Percentiles rank a stretch among this genome's conserved stretches.
Evolutionary conservation across 176 grass and related monocot genomes (phyloP).

Genomic region (Carex myosuroides): DNA sequence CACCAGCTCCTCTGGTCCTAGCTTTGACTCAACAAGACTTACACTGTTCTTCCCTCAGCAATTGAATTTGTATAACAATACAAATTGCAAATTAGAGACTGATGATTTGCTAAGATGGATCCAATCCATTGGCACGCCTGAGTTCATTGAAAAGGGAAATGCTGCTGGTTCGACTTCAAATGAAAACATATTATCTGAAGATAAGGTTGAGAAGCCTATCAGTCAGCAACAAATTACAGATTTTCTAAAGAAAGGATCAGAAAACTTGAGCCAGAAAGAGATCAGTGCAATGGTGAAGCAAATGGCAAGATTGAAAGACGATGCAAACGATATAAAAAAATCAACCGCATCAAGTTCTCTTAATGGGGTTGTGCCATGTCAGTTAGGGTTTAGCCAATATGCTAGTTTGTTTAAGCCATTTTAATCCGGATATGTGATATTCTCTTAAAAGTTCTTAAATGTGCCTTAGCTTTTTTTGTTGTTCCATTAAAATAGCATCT

Average conservation of each 20-base stretch:
- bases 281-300: not conserved
- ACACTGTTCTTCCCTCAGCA: not conserved
- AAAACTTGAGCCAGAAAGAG: not conserved
- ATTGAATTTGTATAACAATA: not conserved
- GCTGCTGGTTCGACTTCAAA: not conserved
- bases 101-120: slow-evolving; percentile 29
- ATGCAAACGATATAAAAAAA: not conserved
- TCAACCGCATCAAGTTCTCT: not conserved
- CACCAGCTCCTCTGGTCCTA: not conserved
- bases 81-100: slow-evolving; percentile 24
- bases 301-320: not conserved
- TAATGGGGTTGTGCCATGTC: not conserved
- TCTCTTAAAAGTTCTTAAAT: not conserved
- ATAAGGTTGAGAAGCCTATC: not conserved
- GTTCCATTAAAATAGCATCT: not conserved
- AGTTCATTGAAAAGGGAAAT: slow-evolving; percentile 8
- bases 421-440: not conserved
- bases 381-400: slow-evolving; percentile 8
- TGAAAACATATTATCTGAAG: not conserved
- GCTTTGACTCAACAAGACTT: not conserved
- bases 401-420: slow-evolving; percentile 4
- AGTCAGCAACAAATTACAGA: not conserved
- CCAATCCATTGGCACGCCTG: not conserved
- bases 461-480: not conserved
- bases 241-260: not conserved